These are phyloP conservation scores for Cordyceps militaris DNA, from an alignment of 2,329 filamentous ascomycete genomes.

Conservation along the genomic window DNA sequence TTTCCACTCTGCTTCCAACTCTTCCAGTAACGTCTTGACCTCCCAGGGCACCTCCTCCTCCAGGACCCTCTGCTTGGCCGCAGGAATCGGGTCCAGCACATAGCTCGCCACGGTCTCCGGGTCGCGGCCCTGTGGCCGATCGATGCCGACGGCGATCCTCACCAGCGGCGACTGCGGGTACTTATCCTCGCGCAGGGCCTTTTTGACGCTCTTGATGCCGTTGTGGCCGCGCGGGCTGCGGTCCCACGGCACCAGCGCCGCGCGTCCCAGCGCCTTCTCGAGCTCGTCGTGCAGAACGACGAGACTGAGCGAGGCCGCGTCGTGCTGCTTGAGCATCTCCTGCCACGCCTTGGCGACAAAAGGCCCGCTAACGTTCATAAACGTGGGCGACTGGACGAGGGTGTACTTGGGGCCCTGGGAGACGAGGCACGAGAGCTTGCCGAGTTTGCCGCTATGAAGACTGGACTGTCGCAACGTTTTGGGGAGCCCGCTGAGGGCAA, in stretches of 20 bases:
- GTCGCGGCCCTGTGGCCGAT: slow-evolving; percentile 66
- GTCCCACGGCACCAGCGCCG: slow-evolving; percentile 57
- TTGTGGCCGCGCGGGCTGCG: slow-evolving; percentile 66
- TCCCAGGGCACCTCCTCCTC: slow-evolving; percentile 44
- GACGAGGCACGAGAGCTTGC: slow-evolving; percentile 44
- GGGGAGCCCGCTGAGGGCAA: slow-evolving; percentile 58
- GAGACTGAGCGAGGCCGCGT: slow-evolving; percentile 37
- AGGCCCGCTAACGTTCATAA: slow-evolving; percentile 80
- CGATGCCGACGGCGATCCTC: slow-evolving; percentile 78
- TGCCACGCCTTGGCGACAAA: slow-evolving; percentile 62
- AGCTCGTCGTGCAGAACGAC: slow-evolving; percentile 87
- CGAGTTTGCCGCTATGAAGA: slow-evolving; percentile 41
- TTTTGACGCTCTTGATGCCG: slow-evolving; percentile 61
- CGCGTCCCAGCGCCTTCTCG: slow-evolving; percentile 61
- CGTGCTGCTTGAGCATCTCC: slow-evolving; percentile 39
- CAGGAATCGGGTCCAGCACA: slow-evolving; percentile 64
- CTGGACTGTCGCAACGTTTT: slow-evolving; percentile 37
- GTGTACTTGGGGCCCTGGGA: slow-evolving; percentile 48
- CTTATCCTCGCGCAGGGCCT: slow-evolving; percentile 35
- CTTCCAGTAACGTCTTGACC: slow-evolving; percentile 43
- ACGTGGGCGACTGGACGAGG: slow-evolving; percentile 64
- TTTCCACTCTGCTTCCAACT: slow-evolving; percentile 36
- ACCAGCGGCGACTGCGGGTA: slow-evolving; percentile 38
- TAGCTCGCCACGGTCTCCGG: slow-evolving; percentile 63
- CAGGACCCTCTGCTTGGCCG: slow-evolving; percentile 42